Evolutionary conservation across 495 filamentous ascomycete species (phyloP).

Genomic region (Lichina pygmaea): DNA sequence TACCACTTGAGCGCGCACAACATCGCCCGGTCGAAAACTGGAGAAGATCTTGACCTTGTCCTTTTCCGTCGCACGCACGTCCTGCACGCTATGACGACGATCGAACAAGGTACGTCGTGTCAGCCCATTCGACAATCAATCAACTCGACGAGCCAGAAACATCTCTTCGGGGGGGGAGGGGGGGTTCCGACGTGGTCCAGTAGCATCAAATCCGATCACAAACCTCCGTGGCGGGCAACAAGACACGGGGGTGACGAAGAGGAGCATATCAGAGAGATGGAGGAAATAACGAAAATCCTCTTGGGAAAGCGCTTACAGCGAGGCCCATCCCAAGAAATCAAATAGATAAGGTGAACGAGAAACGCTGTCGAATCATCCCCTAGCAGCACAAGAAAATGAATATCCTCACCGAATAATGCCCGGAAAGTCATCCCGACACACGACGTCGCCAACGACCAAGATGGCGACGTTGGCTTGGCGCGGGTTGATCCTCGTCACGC

Average conservation of each 20-base stretch:
- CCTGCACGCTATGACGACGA: constrained; percentile 38
- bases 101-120: not conserved
- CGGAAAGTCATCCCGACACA: constrained; percentile 9
- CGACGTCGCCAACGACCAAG: constrained; percentile 40
- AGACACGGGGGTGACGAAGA: too few relatives aligned
- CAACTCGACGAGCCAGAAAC: not conserved
- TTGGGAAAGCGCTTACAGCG: too few relatives aligned
- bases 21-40: constrained; percentile 79
- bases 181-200: too few relatives aligned
- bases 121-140: not conserved
- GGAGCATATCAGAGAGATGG: too few relatives aligned
- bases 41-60: constrained; percentile 76
- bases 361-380: too few relatives aligned
- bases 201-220: too few relatives aligned
- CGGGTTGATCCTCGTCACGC: constrained; percentile 59
- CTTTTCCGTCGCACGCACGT: constrained; percentile 86
- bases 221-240: too few relatives aligned
- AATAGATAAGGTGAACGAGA: too few relatives aligned
- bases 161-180: not conserved
- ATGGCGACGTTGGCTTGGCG: constrained; percentile 65
- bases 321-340: too few relatives aligned
- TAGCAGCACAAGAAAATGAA: constrained; percentile 6
- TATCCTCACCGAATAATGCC: constrained; percentile 5
- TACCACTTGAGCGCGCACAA: constrained; percentile 68
- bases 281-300: too few relatives aligned